Evolutionary conservation across 129 eudicot genomes (phyloP), one percentile per base, ranked within the genome.

Genomic region (Solidago caesia): DNA sequence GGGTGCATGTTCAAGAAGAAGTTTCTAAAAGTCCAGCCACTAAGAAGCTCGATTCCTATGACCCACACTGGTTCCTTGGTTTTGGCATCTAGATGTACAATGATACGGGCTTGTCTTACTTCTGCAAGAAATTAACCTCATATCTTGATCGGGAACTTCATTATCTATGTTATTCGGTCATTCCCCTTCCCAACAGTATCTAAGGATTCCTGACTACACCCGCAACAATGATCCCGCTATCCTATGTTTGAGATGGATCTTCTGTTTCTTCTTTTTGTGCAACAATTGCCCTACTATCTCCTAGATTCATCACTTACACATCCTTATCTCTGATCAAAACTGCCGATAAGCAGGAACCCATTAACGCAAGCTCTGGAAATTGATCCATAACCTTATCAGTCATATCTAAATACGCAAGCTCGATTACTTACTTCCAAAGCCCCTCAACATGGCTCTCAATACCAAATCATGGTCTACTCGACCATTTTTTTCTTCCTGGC

Each of bases 301-400:
- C 99, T 65, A 95, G 72, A 83, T 95, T 95, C 99, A 95, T 95
- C 81, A 95, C 99, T 80, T 95, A 95, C 68, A 95, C 99, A 83
- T 95, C 99, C 72, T 89, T 97, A 55, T 95, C 96, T 61, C 97
- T 89, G 97, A 95, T 95, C 76, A 95, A 82, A 9, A 73, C 99
- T 65, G 79, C 96, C 81, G 91, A 74, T 72, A 95, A 84, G 76
- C n/a, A n/a, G n/a, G n/a, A n/a, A n/a, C n/a, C n/a, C n/a, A 95
- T 95, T 64, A 95, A 77, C 0, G 99, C 99, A 80, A 95, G 96
- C 81, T 95, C 99, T 0, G 99, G 97, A 81, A 88, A n/a, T n/a
- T n/a, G 91, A 84, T 95, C 99, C 87, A 95, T 92, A 61, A 95
- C 96, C 85, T 87, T 91, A 56, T 95, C 92, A 4, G 96, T 89